Evolutionary conservation across 768 basidiomycete species (phyloP), one percentile per base, ranked within the genome.

Genomic region (Melanogaster broomeanus): DNA sequence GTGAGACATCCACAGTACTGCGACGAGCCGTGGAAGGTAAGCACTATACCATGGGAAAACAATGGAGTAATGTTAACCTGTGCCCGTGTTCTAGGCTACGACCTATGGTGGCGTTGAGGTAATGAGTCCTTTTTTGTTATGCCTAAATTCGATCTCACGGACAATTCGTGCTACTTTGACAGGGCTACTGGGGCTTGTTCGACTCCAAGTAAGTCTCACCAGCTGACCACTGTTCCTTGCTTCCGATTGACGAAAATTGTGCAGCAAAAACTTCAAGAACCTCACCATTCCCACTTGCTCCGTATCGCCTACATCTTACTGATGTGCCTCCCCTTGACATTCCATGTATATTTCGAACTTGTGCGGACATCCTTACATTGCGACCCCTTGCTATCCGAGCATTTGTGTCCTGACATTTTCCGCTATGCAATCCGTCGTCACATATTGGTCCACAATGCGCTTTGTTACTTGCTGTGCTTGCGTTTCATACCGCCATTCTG

Each of bases 11-110:
- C 48, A 56, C 21, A 90, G 79, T 84, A 76, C 64, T 83, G 81
- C 54, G 92, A 95, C 62, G 89, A 93, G 67, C 69, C 74, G 28
- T 94, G 90, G 92, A 92, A 93, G 76, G 82, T 80, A 57, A 61
- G 77, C 56, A 58, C 13, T 12, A 28, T 43, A 24, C 51, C 19
- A 46, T 33, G 34, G 42, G 24, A 6, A 18, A 21, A 19, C 34
- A 6, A 22, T 48, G 47, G n/a, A 4, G 19, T 33, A 56, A 12
- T 49, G 49, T 56, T 31, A 30, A 35, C 35, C 35, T 63, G 18
- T 65, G 31, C 39, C 49, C 13, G 28, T 42, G 39, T 58, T 57
- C 24, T 48, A 86, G 82, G 80, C 81, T 59, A 62, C 56, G 1
- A 63, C 77, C 63, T 95, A 81, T 58, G 93, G 92, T 57, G 93